These are phyloP conservation scores for Pachysolen tannophilus DNA, from an alignment of 805 yeast species.

Conservation along the genomic window DNA sequence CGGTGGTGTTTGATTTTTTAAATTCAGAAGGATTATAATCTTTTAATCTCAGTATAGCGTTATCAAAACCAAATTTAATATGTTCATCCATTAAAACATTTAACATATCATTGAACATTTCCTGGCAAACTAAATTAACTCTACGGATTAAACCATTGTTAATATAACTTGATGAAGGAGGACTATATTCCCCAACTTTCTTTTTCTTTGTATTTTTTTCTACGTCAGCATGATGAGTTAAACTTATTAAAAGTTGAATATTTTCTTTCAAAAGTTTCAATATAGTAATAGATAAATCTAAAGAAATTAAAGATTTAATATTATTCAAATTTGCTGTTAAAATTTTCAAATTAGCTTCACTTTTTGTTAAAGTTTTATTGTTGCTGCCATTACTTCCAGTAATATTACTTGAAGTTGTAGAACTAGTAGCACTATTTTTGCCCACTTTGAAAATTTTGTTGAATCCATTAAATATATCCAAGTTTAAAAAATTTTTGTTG, in stretches of 20 bases:
- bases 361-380: constrained; percentile 46
- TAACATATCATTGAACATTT: constrained; percentile 62
- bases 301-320: constrained; percentile 67
- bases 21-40: constrained; percentile 56
- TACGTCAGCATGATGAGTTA: constrained; percentile 18
- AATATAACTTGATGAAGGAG: constrained; percentile 12
- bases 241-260: constrained; percentile 48
- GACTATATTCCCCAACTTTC: constrained; percentile 1
- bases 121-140: constrained; percentile 33
- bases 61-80: constrained; percentile 75
- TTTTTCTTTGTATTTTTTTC: constrained; percentile 15
- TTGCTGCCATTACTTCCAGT: constrained; percentile 5
- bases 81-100: constrained; percentile 63
- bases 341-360: constrained; percentile 76
- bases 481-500: constrained; percentile 19
- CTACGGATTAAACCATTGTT: constrained; percentile 26
- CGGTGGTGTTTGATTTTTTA: constrained; percentile 24
- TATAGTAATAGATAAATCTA: constrained; percentile 69
- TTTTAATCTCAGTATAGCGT: constrained; percentile 63
- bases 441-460: constrained; percentile 48
- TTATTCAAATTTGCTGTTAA: constrained; percentile 68
- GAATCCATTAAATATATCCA: constrained; percentile 55
- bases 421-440: constrained; percentile 13
- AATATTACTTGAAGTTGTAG: constrained; percentile 15
- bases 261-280: constrained; percentile 61